phyloP scores from a whole-genome alignment of 1,139 yeast genomes.

The Hyphopichia pseudoburtonii region DNA sequence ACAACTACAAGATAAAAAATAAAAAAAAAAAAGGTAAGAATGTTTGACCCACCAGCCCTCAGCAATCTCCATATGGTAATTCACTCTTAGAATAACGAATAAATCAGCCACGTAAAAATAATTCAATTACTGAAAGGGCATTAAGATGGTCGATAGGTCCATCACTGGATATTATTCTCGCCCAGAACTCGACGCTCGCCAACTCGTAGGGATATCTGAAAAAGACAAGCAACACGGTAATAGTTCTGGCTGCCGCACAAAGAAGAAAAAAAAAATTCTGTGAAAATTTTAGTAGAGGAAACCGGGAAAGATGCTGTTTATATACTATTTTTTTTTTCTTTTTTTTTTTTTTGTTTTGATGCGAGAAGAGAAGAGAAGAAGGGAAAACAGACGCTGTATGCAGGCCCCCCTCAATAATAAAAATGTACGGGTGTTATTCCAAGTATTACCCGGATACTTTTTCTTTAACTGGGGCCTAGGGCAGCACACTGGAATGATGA shows the following conservation, averaged over 20 bases:
- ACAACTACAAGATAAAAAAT: too few species aligned
- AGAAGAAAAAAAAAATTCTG: constrained; percentile 19
- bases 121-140: constrained; percentile 42
- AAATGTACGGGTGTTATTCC: too few species aligned
- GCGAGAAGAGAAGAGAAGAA: too few species aligned
- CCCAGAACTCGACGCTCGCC: constrained; percentile 60
- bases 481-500: too few species aligned
- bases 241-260: constrained; percentile 60
- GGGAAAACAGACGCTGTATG: too few species aligned
- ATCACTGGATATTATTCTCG: constrained; percentile 44
- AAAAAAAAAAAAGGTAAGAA: constrained; percentile 6
- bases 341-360: constrained; percentile 1
- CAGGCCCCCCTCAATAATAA: too few species aligned
- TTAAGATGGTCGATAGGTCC: constrained; percentile 48
- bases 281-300: not conserved
- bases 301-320: constrained; percentile 3
- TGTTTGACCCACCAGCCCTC: constrained; percentile 58
- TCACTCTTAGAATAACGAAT: too few species aligned
- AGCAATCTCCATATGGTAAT: constrained; percentile 23
- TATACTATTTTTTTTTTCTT: constrained; percentile 4
- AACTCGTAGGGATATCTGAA: constrained; percentile 49
- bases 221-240: constrained; percentile 58
- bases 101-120: constrained; percentile 6
- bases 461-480: too few species aligned
- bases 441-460: too few species aligned